Base-by-base conservation (phyloP, 1,284 basidiomycete genomes). In the Apiotrichum laibachii region DNA sequence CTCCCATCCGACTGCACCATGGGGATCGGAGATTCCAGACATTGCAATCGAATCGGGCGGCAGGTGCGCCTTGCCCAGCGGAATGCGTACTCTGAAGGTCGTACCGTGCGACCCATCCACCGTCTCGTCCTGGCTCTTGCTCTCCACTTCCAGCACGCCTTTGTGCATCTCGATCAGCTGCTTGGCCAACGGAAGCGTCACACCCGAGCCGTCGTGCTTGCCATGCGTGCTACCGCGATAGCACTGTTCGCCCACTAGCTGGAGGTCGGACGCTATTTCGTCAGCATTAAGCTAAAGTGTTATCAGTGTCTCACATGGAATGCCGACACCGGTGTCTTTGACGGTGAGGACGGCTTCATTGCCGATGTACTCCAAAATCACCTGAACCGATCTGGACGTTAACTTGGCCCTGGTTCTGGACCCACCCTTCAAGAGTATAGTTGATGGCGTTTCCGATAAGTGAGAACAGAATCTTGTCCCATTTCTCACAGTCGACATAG, bases 381-480 rank as follows among this genome's bases (percentile, higher is more conserved):
- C 67, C 13, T 50, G 56, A 1, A 76, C 62, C 19, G 56, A 68
- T 2, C 67, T 63, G 26, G 34, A 13, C 19, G 16, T 40, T 21
- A n/a, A 11, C 18, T 12, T 46, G 6, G 33, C 31, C 40, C 37
- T 12, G 45, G 19, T 33, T 12, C 34, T 21, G 39, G 35, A 67
- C 67, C 0, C 43, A 61, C 19, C 76, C 76, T 10, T 56, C 35
- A 60, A 70, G 58, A 0, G 76, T 78, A 54, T 76, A 77, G 63
- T 77, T 75, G 61, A 77, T 60, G 6, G 75, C 77, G 59, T 80
- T 80, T 5, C 71, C 72, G 50, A 79, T 66, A 2, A 80, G 63
- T 52, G 77, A 78, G 69, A 74, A 79, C 16, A 77, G 63, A 57
- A 80, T 72, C 63, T 80, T 81, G 56, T 81, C 80, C 76, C 77